Evolutionary conservation across 2,329 filamentous ascomycete species (phyloP), one percentile per base, ranked within the genome.

Genomic region (Aureobasidium namibiae): DNA sequence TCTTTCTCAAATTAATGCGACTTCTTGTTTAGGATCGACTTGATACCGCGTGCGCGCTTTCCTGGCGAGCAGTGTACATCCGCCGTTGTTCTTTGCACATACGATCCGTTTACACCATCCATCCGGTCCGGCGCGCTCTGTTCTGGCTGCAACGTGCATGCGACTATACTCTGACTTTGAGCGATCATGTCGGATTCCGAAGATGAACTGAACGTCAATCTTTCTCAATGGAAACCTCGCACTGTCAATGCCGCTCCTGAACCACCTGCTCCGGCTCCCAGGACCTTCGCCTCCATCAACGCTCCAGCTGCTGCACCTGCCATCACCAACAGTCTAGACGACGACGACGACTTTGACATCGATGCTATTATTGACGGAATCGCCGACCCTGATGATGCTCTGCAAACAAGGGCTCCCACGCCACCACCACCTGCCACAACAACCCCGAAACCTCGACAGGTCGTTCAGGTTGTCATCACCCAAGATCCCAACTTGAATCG

Each of bases 151-250:
- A 38, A 34, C 39, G 39, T 56, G 36, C 31, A 42, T 42, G 34
- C 52, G 38, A 14, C 42, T 34, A 7, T 18, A 11, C 18, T 11
- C 16, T n/a, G 11, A 31, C 2, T 26, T 6, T 44, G 10, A 44
- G 18, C 41, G 33, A 42, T 39, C 48, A 60, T 60, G 57, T 60
- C 57, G 7, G 66, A 65, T 24, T 68, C 66, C 16, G 67, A 68
- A 26, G 65, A 69, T 42, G 68, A 67, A 11, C 61, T 53, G 36
- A 60, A 59, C 34, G 60, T 67, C 26, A 65, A 69, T 54, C 59
- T 70, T 31, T 62, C 66, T 4, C 48, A 62, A 54, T 71, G 68
- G 68, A 64, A 68, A 59, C 34, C 64, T 23, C 57, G 57, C 10
- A 38, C 41, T 7, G 23, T 33, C 24, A 46, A 56, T 21, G 36